phyloP scores from a whole-genome alignment of 1,284 basidiomycete genomes.

The Phlebopus sp. region DNA sequence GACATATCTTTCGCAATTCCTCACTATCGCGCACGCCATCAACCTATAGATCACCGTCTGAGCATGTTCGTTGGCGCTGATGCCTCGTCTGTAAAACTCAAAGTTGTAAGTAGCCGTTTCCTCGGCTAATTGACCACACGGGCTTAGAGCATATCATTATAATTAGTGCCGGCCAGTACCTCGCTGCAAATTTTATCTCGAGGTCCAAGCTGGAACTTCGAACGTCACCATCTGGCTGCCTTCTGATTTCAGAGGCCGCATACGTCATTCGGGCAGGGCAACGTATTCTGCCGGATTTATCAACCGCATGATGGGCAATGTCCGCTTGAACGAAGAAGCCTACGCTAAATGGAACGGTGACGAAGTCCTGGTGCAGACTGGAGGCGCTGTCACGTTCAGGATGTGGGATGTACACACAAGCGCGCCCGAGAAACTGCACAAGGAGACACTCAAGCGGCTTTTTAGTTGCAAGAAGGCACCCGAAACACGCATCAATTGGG shows the following conservation, averaged over 20 bases:
- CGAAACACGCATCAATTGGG: slow-evolving; percentile 65
- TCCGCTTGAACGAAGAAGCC: slow-evolving; percentile 49
- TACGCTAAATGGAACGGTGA: slow-evolving; percentile 46
- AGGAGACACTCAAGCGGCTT: slow-evolving; percentile 61
- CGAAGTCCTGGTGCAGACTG: slow-evolving; percentile 57
- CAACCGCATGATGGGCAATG: slow-evolving; percentile 63
- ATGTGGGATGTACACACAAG: slow-evolving; percentile 75
- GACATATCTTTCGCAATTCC: slow-evolving; percentile 67
- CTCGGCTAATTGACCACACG: background rate
- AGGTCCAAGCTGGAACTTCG: slow-evolving; percentile 56
- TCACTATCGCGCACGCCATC: slow-evolving; percentile 69
- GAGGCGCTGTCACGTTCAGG: slow-evolving; percentile 59
- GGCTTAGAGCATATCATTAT: slow-evolving; percentile 27
- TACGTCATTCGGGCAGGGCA: slow-evolving; percentile 52
- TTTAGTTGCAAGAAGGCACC: slow-evolving; percentile 58
- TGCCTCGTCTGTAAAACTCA: slow-evolving; percentile 56
- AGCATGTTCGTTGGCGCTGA: slow-evolving; percentile 60
- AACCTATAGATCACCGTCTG: slow-evolving; percentile 66
- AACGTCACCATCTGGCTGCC: slow-evolving; percentile 72
- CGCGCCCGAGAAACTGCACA: slow-evolving; percentile 56
- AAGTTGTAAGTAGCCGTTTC: slow-evolving; percentile 53
- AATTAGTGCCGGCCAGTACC: slow-evolving; percentile 60
- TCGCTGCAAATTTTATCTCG: slow-evolving; percentile 62
- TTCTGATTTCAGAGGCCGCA: slow-evolving; percentile 69
- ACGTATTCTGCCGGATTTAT: slow-evolving; percentile 68